A percentile compares a stretch with the other conserved stretches of the same genome.
phyloP scores from a whole-genome alignment of 2,329 filamentous ascomycete species.

The Calcarisporium arbuscula region DNA sequence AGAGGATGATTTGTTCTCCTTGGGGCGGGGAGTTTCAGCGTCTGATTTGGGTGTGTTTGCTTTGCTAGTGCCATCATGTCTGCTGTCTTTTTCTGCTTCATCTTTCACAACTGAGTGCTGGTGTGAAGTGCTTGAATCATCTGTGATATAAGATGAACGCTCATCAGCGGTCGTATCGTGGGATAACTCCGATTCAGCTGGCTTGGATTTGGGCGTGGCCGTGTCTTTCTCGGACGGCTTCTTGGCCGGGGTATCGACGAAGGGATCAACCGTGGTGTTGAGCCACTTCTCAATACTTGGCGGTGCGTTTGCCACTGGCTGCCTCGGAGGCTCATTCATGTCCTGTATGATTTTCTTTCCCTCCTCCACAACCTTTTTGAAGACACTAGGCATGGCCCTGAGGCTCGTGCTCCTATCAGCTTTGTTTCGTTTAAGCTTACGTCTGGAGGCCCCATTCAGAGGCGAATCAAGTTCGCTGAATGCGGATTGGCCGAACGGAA shows the following conservation, averaged over 20 bases:
- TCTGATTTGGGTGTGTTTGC: no score
- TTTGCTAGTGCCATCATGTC: no score
- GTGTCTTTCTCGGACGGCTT: conserved; percentile 1
- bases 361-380: conserved; percentile 59
- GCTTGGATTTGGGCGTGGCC: conserved; percentile 2
- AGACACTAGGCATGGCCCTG: conserved; percentile 53
- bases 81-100: no score
- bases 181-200: no score
- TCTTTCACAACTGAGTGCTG: no score
- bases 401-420: conserved; percentile 50
- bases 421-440: conserved; percentile 35
- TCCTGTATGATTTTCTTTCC: conserved; percentile 61
- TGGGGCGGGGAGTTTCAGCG: conserved; percentile 12
- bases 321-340: conserved; percentile 48
- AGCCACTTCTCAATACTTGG: conserved; percentile 62
- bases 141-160: no score
- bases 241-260: conserved; percentile 36
- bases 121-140: no score
- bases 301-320: conserved; percentile 46
- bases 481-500: conserved; percentile 60
- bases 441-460: conserved; percentile 38
- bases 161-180: conserved; percentile 5
- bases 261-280: conserved; percentile 56
- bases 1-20: conserved; percentile 22
- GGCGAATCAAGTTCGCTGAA: conserved; percentile 59